Base-by-base conservation (phyloP, 2,329 filamentous ascomycete species). In the Cladosporium sp. region DNA sequence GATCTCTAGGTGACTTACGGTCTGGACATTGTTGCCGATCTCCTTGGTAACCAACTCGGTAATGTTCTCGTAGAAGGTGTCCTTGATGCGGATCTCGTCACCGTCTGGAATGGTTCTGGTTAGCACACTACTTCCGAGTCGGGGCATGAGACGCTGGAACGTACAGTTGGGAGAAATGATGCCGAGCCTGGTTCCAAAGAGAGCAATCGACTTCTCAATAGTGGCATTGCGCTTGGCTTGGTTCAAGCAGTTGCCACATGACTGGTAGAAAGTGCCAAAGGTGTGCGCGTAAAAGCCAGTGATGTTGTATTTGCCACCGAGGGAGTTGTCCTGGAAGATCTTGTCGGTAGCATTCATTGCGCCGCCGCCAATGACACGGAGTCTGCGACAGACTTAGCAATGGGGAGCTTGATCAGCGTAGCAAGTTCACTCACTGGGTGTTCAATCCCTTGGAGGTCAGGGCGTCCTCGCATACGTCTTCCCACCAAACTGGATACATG, bases 211-310 rank as follows among this genome's bases (percentile, higher is more conserved):
- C 32, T 55, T 55, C 59, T 71, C 63, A 48, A 77, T 66, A 48
- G 72, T 62, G 46, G 74, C 66, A 53, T 67, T 62, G 53, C 73
- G 69, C 19, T 64, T 60, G 47, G 70, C 67, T 38, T 67, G 63
- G 29, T 53, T 64, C 13, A 60, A 63, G 58, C 69, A 73, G 64
- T 76, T 77, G 36, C 74, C 74, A 57, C 73, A 78, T 53, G 67
- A 72, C 42, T 74, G 71, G 45, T 71, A 71, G n/a, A 77, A 60
- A 55, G 76, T 77, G 35, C 73, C 74, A 30, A 69, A 70, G 53
- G 67, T 62, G 51, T 65, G 65, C 43, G 67, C 67, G 45, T 65
- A 67, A 57, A 71, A 76, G 56, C 70, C 57, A 13, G 52, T 55
- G 43, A 71, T 66, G 51, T 63, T 64, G 51, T 69, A 63, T n/a